Base-by-base conservation (phyloP, 2,329 filamentous ascomycete species). In the Cladophialophora carrionii region DNA sequence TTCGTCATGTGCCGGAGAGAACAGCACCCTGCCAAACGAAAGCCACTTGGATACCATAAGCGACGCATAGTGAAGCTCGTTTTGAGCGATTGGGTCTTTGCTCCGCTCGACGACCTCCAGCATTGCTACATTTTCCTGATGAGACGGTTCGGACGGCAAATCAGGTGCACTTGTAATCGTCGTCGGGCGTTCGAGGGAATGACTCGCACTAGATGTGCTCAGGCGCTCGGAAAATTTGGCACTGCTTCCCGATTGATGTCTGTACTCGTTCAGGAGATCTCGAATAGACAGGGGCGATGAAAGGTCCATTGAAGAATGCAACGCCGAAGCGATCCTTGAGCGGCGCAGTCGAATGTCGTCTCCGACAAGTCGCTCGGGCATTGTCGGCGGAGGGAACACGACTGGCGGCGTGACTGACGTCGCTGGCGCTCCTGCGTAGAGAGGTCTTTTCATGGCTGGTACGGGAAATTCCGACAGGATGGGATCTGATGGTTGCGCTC, bases 221-320 rank as follows among this genome's bases (percentile, higher is more conserved):
- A 70, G 66, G 9, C 67, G 67, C n/a, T 72, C 66, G 5, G 65
- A 66, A 9, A 70, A 70, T 37, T 68, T 69, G n/a, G 60, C 61
- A 43, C 69, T 73, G 17, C 71, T 71, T 14, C 71, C 71, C 43
- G 71, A 70, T 8, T 70, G 68, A 43, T 74, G 79, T 31, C 78
- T 80, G 69, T 85, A 83, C n/a, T 79, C 80, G 48, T 80, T 80
- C 46, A 84, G 77, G 49, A 85, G 79, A 24, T 86, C 83, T 51
- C 80, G 82, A 46, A 85, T 77, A 1, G 84, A 85, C 24, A 82
- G 77, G 20, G 84, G 82, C 1, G 83, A 83, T 2, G 81, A 81
- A 1, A 81, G 82, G 17, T 78, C 78, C 55, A 80, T 76, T 0
- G 81, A 80, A 0, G 80, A 78, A 65, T 83, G 81, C 32, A 84